Conservation (phyloP, 1,139 yeast genomes). For the Fermentozyma sake region DNA sequence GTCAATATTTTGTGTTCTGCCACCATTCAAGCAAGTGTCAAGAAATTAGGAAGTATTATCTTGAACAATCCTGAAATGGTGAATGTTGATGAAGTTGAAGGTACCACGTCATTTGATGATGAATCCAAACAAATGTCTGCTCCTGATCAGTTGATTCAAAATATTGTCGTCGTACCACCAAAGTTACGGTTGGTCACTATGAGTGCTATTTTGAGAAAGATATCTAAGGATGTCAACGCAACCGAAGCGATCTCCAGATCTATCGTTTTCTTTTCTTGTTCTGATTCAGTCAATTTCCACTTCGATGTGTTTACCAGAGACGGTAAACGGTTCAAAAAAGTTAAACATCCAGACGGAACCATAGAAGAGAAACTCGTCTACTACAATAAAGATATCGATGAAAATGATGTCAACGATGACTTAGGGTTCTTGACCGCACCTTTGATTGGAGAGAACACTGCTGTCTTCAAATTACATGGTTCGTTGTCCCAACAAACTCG, state of each 20-base stretch:
- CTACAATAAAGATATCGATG: constrained; percentile 12
- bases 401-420: constrained; percentile 18
- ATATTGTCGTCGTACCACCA: constrained; percentile 80
- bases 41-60: constrained; percentile 74
- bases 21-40: constrained; percentile 78
- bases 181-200: constrained; percentile 81
- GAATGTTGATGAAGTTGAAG: constrained; percentile 29
- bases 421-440: constrained; percentile 53
- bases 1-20: constrained; percentile 90
- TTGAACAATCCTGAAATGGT: constrained; percentile 70
- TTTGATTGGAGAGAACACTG: constrained; percentile 39
- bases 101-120: constrained; percentile 40
- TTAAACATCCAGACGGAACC: constrained; percentile 23
- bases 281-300: constrained; percentile 94
- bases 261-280: constrained; percentile 86
- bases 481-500: constrained; percentile 80
- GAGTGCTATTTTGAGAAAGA: constrained; percentile 56
- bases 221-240: constrained; percentile 26
- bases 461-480: constrained; percentile 83
- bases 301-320: constrained; percentile 64
- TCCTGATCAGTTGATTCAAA: constrained; percentile 87
- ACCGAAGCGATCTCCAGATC: constrained; percentile 42
- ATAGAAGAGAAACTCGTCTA: constrained; percentile 13
- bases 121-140: constrained; percentile 43
- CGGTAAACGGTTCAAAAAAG: constrained; percentile 40